Evolutionary conservation across 768 basidiomycete genomes (phyloP), one percentile per base, ranked within the genome.

Genomic region (Leucogyrophana mollusca): DNA sequence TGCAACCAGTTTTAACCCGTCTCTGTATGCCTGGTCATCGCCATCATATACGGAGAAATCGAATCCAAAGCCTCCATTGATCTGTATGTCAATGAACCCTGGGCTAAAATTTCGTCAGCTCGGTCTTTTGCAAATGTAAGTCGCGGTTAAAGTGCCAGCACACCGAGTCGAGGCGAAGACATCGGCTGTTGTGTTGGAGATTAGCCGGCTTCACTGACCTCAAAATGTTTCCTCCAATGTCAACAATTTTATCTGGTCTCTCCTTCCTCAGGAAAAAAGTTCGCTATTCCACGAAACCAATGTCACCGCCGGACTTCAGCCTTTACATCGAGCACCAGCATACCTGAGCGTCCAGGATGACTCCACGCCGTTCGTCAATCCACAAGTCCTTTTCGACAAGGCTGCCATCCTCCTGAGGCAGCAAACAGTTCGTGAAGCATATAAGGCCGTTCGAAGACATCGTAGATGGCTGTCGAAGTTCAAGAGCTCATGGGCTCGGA

Each of bases 11-110:
- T 78, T 76, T 63, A 94, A 69, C 16, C 90, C 89, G 18, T 75
- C 56, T 20, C 73, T 69, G 65, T 94, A 94, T 5, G 68, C 70
- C 30, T 81, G 73, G 43, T 88, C 85, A 57, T 85, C 75, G 21
- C 77, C 80, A 27, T 87, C 82, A 55, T 85, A 90, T 14, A 91
- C 79, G 10, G 90, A 91, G 57, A 93, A 92, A 63, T 92, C 90
- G 58, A 91, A 88, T 23, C 85, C 83, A 60, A 90, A 93, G 4
- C 83, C 92, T 27, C 93, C 93, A 53, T 95, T 94, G 51, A 95
- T 84, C 58, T 95, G 93, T 14, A 87, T 80, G 66, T 94, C 93
- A 40, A 94, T 76, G 57, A 86, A 79, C 11, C 92, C 92, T 2
- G 92, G 92, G 61, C 89, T 91, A 53, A 13, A 45, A 49, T 24